Evolutionary conservation across 202 grass and related monocot genomes (phyloP), one percentile per base, ranked within the genome.

Genomic region (Eragrostis tef): DNA sequence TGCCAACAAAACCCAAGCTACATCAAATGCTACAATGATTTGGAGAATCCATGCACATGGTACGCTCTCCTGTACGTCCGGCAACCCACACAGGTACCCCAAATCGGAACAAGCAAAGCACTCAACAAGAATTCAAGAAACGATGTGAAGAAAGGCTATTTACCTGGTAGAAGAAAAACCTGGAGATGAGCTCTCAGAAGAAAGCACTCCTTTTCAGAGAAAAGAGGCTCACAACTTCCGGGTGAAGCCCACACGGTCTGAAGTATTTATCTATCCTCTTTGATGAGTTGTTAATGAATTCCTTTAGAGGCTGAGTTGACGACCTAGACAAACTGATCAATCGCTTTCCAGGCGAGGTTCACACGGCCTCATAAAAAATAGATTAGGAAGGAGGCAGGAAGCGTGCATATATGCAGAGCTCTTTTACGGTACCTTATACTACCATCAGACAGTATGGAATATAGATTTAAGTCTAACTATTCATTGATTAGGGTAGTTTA

Each of bases 111-210:
- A 64, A 64, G 27, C 26, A 64, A 64, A 64, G 60, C 60, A 64
- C 60, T 64, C 60, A 64, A 64, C 14, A 34, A 34, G 60, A 64
- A 64, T 64, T 64, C 60, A 64, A 31, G 60, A 64, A 64, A 64
- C 21, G 60, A 64, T 15, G 60, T 64, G 60, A 64, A 64, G 26
- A 64, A 64, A 34, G 60, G 26, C 27, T 64, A 17, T 3, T 31
- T 31, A 64, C 60, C 27, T 34, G 60, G 60, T 17, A 31, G 60
- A 64, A 64, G 60, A 64, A 34, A 64, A 64, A 64, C 26, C 60
- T 61, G 6, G 60, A 64, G 60, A 63, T 63, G 29, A 16, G 60
- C 60, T 64, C 27, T 64, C 57, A 26, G 13, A 64, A 22, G 25
- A 26, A 62, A 31, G 60, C 6, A 34, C 57, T 3, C 11, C 57